Base-by-base conservation (phyloP, 768 basidiomycete species). In the Hypholoma fasciculare region DNA sequence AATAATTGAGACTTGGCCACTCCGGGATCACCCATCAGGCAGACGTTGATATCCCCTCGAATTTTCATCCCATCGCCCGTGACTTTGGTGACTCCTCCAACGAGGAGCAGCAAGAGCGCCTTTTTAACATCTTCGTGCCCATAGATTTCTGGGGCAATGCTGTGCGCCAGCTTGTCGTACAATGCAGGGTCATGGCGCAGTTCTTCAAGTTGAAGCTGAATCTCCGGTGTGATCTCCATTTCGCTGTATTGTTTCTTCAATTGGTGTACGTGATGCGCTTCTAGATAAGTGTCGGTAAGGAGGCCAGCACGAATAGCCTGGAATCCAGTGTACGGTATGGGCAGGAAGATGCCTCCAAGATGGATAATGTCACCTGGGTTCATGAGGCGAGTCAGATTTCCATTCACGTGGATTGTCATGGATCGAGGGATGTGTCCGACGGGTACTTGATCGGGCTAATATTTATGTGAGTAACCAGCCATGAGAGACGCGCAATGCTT, bases 1-100 rank as follows among this genome's bases (percentile, higher is more conserved):
- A 97, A 82, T 27, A 97, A 71, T 69, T 99, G 97, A 13, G 95
- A 97, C 72, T 99, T 99, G 55, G 96, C 95, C 52, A 98, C 96
- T 86, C 97, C 97, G 52, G 97, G 97, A 73, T 99, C 97, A 64
- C 97, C 97, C 97, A 99, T 99, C 43, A 99, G 74, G 74, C 97
- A 99, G 16, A 99, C 78, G 66, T 99, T 99, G 75, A 99, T 80
- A 72, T 98, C 97, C 27, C 97, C 97, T 69, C 97, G 86, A 69
- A 99, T 98, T 74, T 93, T 98, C 94, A 99, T 94, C 13, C 97
- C 97, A 68, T 99, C 97, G 6, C 92, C 92, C 71, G 95, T 94
- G 38, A 84, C 80, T 76, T 99, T 99, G 46, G 94, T 97, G 1
- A 96, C 95, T 39, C 97, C 97, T 11, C 97, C 97, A 27, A 99